phyloP scores from a whole-genome alignment of 768 basidiomycete species.

The Suillus placidus region DNA sequence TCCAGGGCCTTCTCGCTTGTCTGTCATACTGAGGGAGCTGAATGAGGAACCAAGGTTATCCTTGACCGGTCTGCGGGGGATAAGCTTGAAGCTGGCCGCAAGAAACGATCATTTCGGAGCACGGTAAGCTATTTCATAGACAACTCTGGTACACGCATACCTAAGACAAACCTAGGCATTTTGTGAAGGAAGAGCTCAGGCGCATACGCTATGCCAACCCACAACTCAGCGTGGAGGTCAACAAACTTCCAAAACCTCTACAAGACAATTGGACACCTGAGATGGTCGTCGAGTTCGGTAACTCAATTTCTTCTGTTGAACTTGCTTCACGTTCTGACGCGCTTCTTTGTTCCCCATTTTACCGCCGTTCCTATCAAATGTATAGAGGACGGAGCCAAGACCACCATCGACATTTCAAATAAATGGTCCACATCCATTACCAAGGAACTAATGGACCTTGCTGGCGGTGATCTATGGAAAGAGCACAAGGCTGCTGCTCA shows the following conservation, averaged over 20 bases:
- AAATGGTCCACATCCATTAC: constrained; percentile 73
- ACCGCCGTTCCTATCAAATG: not conserved
- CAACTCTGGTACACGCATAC: constrained; percentile 25
- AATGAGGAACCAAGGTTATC: constrained; percentile 53
- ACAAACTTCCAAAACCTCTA: constrained; percentile 53
- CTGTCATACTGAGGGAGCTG: constrained; percentile 53
- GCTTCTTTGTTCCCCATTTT: not conserved
- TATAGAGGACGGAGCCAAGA: constrained; percentile 51
- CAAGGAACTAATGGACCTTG: constrained; percentile 69
- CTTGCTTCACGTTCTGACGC: not conserved
- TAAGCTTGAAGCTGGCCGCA: constrained; percentile 59
- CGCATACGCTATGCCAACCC: constrained; percentile 81
- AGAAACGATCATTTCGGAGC: constrained; percentile 78
- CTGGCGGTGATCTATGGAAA: constrained; percentile 63
- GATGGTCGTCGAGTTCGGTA: constrained; percentile 65
- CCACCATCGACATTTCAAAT: constrained; percentile 56
- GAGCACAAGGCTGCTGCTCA: constrained; percentile 52
- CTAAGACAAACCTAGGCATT: constrained; percentile 47
- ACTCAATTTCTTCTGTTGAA: constrained; percentile 31
- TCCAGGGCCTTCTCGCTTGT: constrained; percentile 58
- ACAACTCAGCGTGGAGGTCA: constrained; percentile 58
- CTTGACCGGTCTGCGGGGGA: constrained; percentile 48
- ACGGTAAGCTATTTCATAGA: constrained; percentile 45
- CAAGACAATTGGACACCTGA: constrained; percentile 63
- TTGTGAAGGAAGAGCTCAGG: constrained; percentile 77